Evolutionary conservation across 148 eudicot genomes (phyloP).

Genomic region (Linanthus parryae): DNA sequence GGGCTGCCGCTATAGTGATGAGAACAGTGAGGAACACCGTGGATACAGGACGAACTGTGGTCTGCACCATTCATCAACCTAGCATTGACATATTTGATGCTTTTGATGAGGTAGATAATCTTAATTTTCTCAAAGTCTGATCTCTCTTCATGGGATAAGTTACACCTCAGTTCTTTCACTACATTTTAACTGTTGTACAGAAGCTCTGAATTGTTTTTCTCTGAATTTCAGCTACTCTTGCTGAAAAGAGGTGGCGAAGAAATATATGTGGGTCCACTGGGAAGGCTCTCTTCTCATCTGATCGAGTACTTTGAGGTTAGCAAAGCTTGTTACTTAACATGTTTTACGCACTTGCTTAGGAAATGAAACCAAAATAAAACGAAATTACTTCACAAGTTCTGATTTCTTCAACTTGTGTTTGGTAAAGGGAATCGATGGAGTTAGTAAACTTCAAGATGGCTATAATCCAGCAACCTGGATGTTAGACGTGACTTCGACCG

Average conservation of each 20-base stretch:
- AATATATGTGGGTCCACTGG: slow-evolving; percentile 52
- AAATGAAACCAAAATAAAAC: not conserved
- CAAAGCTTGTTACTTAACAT: no score
- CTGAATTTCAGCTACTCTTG: slow-evolving; percentile 37
- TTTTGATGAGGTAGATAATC: slow-evolving; percentile 45
- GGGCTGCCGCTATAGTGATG: slow-evolving; percentile 67
- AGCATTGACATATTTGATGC: slow-evolving; percentile 62
- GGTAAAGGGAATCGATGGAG: slow-evolving; percentile 33
- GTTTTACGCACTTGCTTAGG: not conserved
- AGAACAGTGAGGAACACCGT: slow-evolving; percentile 63
- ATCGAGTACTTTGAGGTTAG: slow-evolving; percentile 54
- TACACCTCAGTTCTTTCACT: not conserved
- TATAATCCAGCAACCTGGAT: slow-evolving; percentile 75
- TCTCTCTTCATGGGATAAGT: not conserved
- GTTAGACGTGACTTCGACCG: slow-evolving; percentile 42
- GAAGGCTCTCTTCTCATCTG: slow-evolving; percentile 28
- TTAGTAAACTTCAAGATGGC: slow-evolving; percentile 39
- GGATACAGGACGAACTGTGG: slow-evolving; percentile 58
- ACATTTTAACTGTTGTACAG: not conserved
- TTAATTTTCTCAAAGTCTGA: not conserved
- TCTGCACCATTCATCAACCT: slow-evolving; percentile 64
- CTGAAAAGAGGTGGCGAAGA: slow-evolving; percentile 54
- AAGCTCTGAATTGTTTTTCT: not conserved
- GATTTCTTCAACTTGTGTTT: not conserved
- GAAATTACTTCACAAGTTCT: not conserved